Evolutionary conservation across 2,329 filamentous ascomycete species (phyloP).

Genomic region (Fusarium kyushuense): DNA sequence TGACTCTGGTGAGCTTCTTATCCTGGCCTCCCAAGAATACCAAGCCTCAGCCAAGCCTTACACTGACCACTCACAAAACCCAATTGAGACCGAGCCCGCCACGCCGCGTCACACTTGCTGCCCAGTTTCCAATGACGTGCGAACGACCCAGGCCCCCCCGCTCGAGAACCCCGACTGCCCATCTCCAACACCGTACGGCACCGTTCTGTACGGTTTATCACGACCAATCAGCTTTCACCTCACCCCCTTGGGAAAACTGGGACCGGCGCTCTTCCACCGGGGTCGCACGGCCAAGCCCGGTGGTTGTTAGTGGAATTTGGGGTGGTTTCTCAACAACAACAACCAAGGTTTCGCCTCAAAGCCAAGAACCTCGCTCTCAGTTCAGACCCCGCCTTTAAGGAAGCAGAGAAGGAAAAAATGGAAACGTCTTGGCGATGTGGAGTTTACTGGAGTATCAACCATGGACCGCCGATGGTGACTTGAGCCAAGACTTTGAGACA

Average conservation of each 20-base stretch:
- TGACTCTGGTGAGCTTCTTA: constrained; percentile 21
- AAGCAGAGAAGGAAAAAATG: constrained; percentile 46
- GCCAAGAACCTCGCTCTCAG: constrained; percentile 44
- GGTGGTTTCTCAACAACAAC: constrained; percentile 38
- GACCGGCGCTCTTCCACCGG: constrained; percentile 27
- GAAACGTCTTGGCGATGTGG: constrained; percentile 44
- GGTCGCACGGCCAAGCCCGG: constrained; percentile 32
- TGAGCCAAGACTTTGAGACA: constrained; percentile 26
- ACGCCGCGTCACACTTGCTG: constrained; percentile 46
- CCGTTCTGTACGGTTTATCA: constrained; percentile 31
- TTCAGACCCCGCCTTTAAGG: constrained; percentile 43
- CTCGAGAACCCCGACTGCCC: constrained; percentile 16
- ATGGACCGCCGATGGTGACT: constrained; percentile 33
- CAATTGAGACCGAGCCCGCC: constrained; percentile 44
- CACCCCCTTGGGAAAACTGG: constrained; percentile 12
- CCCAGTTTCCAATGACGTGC: constrained; percentile 42
- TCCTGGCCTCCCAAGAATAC: constrained; percentile 41
- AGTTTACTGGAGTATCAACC: constrained; percentile 26
- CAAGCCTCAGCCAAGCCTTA: constrained; percentile 35
- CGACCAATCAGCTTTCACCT: constrained; percentile 24
- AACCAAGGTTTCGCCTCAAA: constrained; percentile 42
- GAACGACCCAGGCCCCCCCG: constrained; percentile 17
- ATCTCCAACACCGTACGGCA: constrained; percentile 26
- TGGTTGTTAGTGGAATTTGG: constrained; percentile 23
- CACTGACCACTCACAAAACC: constrained; percentile 31